Base-by-base conservation (phyloP, 2,329 filamentous ascomycete genomes). In the Sporothrix curviconia region DNA sequence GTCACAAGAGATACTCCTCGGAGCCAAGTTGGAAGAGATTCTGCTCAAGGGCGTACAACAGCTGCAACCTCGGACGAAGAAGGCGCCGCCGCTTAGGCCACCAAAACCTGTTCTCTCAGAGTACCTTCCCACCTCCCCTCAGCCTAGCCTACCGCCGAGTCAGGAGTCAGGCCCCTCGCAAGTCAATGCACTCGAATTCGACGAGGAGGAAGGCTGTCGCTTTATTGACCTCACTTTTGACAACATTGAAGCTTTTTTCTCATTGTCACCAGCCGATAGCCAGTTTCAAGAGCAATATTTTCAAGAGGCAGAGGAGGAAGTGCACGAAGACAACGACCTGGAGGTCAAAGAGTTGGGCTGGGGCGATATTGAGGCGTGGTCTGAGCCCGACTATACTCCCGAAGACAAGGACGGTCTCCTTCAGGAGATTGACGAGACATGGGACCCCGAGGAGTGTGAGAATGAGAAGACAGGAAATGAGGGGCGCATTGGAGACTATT, bases 321-420 rank as follows among this genome's bases (percentile, higher is more conserved):
- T 14, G 1, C 14, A 28, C 8, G 55, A 37, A 8, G 24, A 51
- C 11, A 11, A 36, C 12, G n/a, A n/a, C n/a, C 44, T 57, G 2
- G 50, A 51, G 7, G 43, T 30, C 5, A 14, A 51, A 8, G 42
- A 28, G 12, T 42, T 44, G 4, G 9, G 37, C 17, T 63, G 53
- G 59, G 39, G 52, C 28, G 59, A 63, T 3, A 60, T 63, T 12
- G 60, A 59, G 1, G 56, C 44, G 3, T 61, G 52, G 55, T 37
- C 55, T 0, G 56, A 56, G 8, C 12, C 17, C 1, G 15, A 59
- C 12, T 22, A 28, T 0, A 32, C 24, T 8, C 28, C 11, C 28
- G 28, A 32, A 5, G 28, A 11, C 28, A 11, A 32, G 5, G 28
- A 32, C 28, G 11, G 5, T 32, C 11, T 11, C 11, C 11, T 32